Evolutionary conservation across 2,329 filamentous ascomycete genomes (phyloP).

Genomic region (Monosporascus sp.): DNA sequence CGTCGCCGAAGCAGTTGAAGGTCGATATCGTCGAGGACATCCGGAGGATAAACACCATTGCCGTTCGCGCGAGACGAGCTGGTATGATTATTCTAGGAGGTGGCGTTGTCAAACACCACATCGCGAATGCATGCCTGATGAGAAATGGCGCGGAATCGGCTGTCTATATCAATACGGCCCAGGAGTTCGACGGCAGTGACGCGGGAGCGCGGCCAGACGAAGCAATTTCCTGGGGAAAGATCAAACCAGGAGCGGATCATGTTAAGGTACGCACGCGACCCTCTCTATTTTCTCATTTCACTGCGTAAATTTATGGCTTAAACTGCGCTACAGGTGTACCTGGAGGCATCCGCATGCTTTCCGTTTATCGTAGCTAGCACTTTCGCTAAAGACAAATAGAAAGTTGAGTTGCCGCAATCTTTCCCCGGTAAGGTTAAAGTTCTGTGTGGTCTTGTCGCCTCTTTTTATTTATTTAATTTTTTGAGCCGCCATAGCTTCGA

Average conservation of each 20-base stretch:
- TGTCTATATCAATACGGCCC: constrained; percentile 95
- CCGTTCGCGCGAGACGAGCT: constrained; percentile 77
- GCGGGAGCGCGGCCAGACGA: constrained; percentile 93
- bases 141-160: constrained; percentile 94
- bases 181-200: constrained; percentile 97
- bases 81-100: constrained; percentile 96
- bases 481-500: too few species aligned
- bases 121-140: constrained; percentile 96
- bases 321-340: constrained; percentile 46
- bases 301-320: not conserved
- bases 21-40: constrained; percentile 95
- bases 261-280: constrained; percentile 65
- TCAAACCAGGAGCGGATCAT: constrained; percentile 79
- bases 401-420: not conserved
- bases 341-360: constrained; percentile 60
- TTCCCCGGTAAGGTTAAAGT: too few species aligned
- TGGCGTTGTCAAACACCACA: constrained; percentile 96
- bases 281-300: not conserved
- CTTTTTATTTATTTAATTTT: too few species aligned
- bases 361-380: constrained; percentile 63
- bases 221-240: constrained; percentile 98
- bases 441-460: too few species aligned
- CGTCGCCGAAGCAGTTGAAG: constrained; percentile 72
- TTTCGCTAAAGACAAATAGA: constrained; percentile 49
- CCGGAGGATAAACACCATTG: constrained; percentile 84